A percentile compares a stretch with the other conserved stretches of the same genome.
These are phyloP conservation scores for Triticum dicoccoides DNA, from an alignment of 176 grass and related monocot genomes.

Conservation along the genomic window DNA sequence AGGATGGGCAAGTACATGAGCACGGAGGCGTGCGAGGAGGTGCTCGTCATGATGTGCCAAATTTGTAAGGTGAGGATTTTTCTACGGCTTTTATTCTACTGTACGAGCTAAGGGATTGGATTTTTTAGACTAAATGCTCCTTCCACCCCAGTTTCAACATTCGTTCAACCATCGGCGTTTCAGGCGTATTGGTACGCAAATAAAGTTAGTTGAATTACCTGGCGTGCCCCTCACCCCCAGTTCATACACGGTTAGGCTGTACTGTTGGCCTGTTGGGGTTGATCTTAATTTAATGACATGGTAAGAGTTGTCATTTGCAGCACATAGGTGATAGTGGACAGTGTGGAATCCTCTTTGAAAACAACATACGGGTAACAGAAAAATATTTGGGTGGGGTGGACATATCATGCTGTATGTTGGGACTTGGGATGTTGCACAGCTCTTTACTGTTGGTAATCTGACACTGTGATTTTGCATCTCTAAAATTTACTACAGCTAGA, in stretches of 20 bases:
- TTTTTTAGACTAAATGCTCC: not conserved
- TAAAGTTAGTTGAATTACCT: not conserved
- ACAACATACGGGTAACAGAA: not conserved
- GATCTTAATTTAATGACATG: not conserved
- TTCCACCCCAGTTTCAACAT: not conserved
- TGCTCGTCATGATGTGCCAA: conserved; percentile 59
- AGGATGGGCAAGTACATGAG: conserved; percentile 55
- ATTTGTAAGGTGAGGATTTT: conserved; percentile 49
- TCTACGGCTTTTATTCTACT: not conserved
- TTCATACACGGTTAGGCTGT: no score
- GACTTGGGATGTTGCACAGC: not conserved
- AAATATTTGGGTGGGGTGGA: not conserved
- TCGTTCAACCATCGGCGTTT: not conserved
- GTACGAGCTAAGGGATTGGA: not conserved
- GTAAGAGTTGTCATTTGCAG: not conserved
- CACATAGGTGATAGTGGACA: not conserved
- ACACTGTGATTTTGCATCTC: not conserved
- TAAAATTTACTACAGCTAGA: not conserved
- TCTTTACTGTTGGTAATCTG: not conserved
- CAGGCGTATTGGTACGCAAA: not conserved
- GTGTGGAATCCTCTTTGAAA: not conserved
- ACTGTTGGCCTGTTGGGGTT: not conserved
- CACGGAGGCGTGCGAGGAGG: conserved; percentile 42
- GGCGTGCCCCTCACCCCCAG: not conserved
- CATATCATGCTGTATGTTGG: not conserved